These are phyloP conservation scores for Euphorbia peplus DNA, from an alignment of 345 rosid genomes.

Conservation along the genomic window DNA sequence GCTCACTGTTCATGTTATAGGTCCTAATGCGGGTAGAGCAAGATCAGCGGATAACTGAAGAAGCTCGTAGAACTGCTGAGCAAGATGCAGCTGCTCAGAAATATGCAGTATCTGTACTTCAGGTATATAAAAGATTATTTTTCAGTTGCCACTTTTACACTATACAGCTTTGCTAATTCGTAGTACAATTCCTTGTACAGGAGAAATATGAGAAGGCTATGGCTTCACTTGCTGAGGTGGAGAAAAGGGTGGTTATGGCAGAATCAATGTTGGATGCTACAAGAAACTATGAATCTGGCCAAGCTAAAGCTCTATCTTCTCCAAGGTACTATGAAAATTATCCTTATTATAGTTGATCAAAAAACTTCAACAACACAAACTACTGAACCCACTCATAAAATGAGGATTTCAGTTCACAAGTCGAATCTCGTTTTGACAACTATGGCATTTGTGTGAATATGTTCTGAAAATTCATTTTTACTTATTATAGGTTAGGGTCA, in stretches of 20 bases:
- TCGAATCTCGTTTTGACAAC: not conserved
- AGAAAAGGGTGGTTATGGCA: slow-evolving; percentile 82
- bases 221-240: slow-evolving; percentile 65
- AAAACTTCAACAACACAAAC: no score
- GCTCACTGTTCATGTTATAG: slow-evolving; percentile 31
- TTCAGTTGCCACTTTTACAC: slow-evolving; percentile 7
- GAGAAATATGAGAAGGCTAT: slow-evolving; percentile 81
- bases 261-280: slow-evolving; percentile 93
- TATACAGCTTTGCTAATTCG: slow-evolving; percentile 5
- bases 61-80: slow-evolving; percentile 75
- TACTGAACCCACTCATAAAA: no score
- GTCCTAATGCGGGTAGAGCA: slow-evolving; percentile 82
- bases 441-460: not conserved
- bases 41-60: slow-evolving; percentile 89
- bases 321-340: slow-evolving; percentile 40
- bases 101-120: slow-evolving; percentile 55
- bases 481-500: slow-evolving; percentile 35
- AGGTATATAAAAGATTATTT: slow-evolving; percentile 45
- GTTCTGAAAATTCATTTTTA: not conserved
- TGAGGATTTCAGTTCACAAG: no score
- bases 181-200: slow-evolving; percentile 38
- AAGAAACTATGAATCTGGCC: slow-evolving; percentile 70
- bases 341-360: no score
- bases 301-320: slow-evolving; percentile 62
- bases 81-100: slow-evolving; percentile 69